Evolutionary conservation across 2,329 filamentous ascomycete genomes (phyloP), one percentile per base, ranked within the genome.

Genomic region (Trichophyton rubrum): DNA sequence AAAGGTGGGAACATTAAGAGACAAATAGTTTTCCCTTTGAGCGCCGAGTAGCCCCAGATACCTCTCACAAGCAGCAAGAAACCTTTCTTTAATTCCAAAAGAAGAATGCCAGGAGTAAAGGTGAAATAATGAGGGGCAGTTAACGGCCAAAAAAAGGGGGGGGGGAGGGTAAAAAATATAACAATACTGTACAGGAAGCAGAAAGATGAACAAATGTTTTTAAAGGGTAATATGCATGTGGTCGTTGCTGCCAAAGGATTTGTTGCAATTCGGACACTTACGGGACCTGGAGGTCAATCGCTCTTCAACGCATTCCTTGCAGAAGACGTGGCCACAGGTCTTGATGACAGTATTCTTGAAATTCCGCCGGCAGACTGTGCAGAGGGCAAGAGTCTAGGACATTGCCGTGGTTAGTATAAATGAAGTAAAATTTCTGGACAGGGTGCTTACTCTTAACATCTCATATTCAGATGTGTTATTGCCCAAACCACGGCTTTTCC

Each of bases 261-360:
- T 88, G 68, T 88, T 90, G 79, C 95, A 99, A 67, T 89, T 92
- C 2, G 93, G 93, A 70, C 93, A 99, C 74, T 97, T 97, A 66
- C 93, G 84, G 76, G 92, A 91, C 40, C 93, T 88, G 69, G 93
- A 95, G 53, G 84, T 85, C 63, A 96, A 85, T 61, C 93, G 86
- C 69, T 95, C 88, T 65, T 96, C 89, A 24, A 97, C 88, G 71
- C 93, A 99, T 56, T 85, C 82, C 69, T 86, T 86, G 80, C 93
- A 99, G 74, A 97, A 96, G 56, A 95, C 83, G 73, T 99, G 93
- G 1, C 93, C 93, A 72, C 93, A 99, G 0, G 89, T 90, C 76
- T 93, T 95, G 72, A 99, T 82, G 8, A 87, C 87, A 0, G 91
- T 95, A 70, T 97, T 90, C 75, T 97, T 97, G 78, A 96, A 91